Evolutionary conservation across 306 rosid genomes (phyloP).

Genomic region (Glycyrrhiza uralensis): DNA sequence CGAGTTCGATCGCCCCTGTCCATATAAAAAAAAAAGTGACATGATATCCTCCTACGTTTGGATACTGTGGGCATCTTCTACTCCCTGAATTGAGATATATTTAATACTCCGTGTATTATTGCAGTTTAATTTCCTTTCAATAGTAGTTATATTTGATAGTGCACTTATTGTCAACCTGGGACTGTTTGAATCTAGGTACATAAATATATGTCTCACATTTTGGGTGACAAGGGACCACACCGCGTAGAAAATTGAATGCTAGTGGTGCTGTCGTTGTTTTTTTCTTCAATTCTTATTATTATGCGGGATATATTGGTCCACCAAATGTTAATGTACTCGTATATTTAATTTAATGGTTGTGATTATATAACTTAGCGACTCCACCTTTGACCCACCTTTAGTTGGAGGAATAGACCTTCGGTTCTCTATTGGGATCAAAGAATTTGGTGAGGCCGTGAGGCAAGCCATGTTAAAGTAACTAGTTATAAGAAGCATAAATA

Average conservation of each 20-base stretch:
- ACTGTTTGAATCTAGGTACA: constrained; percentile 33
- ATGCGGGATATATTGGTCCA: constrained; percentile 42
- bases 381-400: constrained; percentile 74
- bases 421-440: constrained; percentile 54
- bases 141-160: no score
- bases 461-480: constrained; percentile 59
- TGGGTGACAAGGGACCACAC: constrained; percentile 42
- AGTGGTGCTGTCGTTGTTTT: constrained; percentile 45
- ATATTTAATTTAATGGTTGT: constrained; percentile 40
- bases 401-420: constrained; percentile 75
- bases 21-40: no score
- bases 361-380: constrained; percentile 35
- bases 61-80: not conserved
- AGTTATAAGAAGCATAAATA: no score
- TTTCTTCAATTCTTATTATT: constrained; percentile 30
- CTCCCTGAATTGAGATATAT: not conserved
- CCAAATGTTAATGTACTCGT: constrained; percentile 34
- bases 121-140: no score
- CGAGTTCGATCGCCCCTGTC: no score
- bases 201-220: constrained; percentile 34
- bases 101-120: not conserved
- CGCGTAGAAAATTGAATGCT: constrained; percentile 48
- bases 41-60: not conserved
- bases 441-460: constrained; percentile 45
- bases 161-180: constrained; percentile 38